phyloP scores from a whole-genome alignment of 441 rosid genomes.

The Corymbia citriodora region DNA sequence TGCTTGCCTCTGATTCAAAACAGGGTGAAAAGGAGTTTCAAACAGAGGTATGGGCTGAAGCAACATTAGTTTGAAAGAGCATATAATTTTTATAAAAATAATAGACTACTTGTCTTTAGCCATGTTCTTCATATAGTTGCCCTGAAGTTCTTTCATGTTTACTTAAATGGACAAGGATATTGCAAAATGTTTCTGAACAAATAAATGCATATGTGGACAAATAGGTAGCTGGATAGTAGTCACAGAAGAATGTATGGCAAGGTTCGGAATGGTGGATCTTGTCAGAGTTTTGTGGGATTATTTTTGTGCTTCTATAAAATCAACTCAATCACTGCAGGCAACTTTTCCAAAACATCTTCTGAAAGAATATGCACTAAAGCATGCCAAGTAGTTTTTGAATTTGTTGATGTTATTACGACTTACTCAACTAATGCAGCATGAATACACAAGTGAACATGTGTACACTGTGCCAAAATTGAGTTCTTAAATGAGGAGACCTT shows the following conservation, averaged over 20 bases:
- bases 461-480: neutral
- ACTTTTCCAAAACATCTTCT: neutral
- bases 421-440: neutral
- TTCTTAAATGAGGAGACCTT: neutral
- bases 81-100: neutral
- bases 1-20: constrained; percentile 83
- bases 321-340: neutral
- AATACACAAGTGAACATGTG: neutral
- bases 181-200: neutral
- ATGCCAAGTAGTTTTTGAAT: neutral
- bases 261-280: neutral
- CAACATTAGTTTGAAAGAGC: neutral
- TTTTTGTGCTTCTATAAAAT: neutral
- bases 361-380: neutral
- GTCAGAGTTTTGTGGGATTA: neutral
- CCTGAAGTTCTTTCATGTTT: neutral
- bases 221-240: neutral
- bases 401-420: neutral
- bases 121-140: neutral
- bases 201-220: neutral
- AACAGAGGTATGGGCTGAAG: constrained; percentile 60
- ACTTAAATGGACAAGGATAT: neutral
- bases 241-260: neutral
- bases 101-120: neutral
- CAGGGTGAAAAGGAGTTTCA: constrained; percentile 97